These are phyloP conservation scores for Carex myosuroides DNA, from an alignment of 176 grass and related monocot genomes.

Conservation along the genomic window DNA sequence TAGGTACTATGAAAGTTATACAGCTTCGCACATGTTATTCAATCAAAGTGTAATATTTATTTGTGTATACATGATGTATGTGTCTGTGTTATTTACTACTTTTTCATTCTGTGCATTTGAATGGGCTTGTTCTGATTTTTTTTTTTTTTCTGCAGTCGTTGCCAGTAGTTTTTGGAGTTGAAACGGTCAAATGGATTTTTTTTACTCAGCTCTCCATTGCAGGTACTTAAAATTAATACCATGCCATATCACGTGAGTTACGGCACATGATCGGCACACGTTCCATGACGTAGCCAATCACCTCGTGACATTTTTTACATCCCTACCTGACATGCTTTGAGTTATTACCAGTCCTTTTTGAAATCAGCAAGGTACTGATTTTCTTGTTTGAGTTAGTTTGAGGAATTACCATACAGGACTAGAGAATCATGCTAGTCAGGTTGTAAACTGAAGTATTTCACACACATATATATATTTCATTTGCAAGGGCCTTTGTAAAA, in stretches of 20 bases:
- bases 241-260: too few species aligned
- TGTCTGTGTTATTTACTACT: too few species aligned
- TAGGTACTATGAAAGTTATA: not conserved
- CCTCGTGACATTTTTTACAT: too few species aligned
- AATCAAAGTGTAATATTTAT: not conserved
- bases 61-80: too few species aligned
- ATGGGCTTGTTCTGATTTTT: not conserved
- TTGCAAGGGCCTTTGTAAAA: not conserved
- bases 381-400: not conserved
- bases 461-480: not conserved
- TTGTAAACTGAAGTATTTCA: too few species aligned
- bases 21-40: not conserved
- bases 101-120: too few species aligned
- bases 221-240: conserved; percentile 25
- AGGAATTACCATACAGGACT: not conserved
- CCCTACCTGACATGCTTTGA: too few species aligned
- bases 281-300: too few species aligned
- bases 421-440: too few species aligned
- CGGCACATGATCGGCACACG: too few species aligned
- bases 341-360: too few species aligned
- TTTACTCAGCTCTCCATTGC: conserved; percentile 91
- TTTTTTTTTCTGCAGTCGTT: conserved; percentile 47
- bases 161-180: conserved; percentile 91
- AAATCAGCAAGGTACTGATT: not conserved
- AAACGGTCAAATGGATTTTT: conserved; percentile 95